phyloP scores from a whole-genome alignment of 1,284 basidiomycete species.

The Mycosarcoma maydis region DNA sequence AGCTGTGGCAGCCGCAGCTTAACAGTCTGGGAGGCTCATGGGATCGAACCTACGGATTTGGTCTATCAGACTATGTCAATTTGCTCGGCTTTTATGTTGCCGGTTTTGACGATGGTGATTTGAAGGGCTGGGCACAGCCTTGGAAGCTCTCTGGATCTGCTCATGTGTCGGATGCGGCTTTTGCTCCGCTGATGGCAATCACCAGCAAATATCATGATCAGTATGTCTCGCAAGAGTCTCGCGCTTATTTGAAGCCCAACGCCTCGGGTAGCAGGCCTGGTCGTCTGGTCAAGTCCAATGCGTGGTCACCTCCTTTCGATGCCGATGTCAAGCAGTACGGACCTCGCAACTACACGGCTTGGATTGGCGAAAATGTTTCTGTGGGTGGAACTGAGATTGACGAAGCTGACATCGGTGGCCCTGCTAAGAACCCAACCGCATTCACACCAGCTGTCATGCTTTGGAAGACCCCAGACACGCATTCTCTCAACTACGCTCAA shows the following conservation, averaged over 20 bases:
- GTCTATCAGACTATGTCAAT: conserved; percentile 26
- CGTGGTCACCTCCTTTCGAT: conserved; percentile 35
- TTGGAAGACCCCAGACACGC: conserved; percentile 20
- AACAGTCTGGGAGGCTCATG: conserved; percentile 33
- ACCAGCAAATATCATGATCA: conserved; percentile 33
- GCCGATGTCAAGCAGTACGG: conserved; percentile 28
- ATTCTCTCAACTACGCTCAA: conserved; percentile 19
- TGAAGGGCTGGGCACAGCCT: conserved; percentile 31
- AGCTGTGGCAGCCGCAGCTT: conserved; percentile 32
- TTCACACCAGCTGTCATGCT: conserved; percentile 33
- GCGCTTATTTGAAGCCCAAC: conserved; percentile 12
- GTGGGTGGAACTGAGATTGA: conserved; percentile 38
- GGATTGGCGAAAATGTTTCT: conserved; percentile 26
- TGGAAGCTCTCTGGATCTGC: conserved; percentile 27
- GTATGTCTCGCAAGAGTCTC: conserved; percentile 23
- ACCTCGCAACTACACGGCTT: conserved; percentile 40
- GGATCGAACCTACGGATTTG: conserved; percentile 37
- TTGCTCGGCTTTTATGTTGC: conserved; percentile 32
- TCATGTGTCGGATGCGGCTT: conserved; percentile 26
- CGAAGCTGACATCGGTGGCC: conserved; percentile 28
- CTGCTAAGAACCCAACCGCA: conserved; percentile 28
- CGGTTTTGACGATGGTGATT: conserved; percentile 9
- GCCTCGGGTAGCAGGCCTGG: conserved; percentile 9
- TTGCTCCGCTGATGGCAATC: conserved; percentile 32
- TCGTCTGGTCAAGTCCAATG: conserved; percentile 19